Conservation (phyloP, 2,329 filamentous ascomycete species). For the Penicillium sp. region DNA sequence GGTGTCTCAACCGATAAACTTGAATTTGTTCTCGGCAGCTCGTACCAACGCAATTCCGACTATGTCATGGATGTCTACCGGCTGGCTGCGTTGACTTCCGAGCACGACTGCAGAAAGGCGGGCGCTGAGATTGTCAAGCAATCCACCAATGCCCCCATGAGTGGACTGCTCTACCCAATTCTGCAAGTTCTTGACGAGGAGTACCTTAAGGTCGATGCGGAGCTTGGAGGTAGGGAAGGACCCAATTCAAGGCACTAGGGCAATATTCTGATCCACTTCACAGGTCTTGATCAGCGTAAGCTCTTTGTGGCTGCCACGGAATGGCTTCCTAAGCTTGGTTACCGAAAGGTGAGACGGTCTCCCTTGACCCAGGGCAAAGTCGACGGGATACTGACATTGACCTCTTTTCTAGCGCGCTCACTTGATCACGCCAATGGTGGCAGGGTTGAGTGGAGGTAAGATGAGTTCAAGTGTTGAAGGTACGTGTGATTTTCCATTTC, state of each 20-base stretch:
- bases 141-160: conserved; percentile 66
- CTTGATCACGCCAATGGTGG: conserved; percentile 82
- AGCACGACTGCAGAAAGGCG: conserved; percentile 81
- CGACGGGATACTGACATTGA: background rate
- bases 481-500: conserved; percentile 7
- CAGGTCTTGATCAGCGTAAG: conserved; percentile 24
- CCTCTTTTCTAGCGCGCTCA: conserved; percentile 48
- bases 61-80: conserved; percentile 90
- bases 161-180: conserved; percentile 59
- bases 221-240: conserved; percentile 65
- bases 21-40: conserved; percentile 76
- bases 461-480: conserved; percentile 67
- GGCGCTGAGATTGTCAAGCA: conserved; percentile 95
- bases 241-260: background rate
- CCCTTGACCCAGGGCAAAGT: background rate
- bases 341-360: conserved; percentile 53
- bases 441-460: conserved; percentile 75
- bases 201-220: conserved; percentile 78
- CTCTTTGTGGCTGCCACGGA: conserved; percentile 61
- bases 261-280: background rate
- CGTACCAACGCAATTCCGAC: conserved; percentile 60
- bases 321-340: conserved; percentile 77
- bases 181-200: conserved; percentile 86
- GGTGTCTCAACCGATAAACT: conserved; percentile 73
- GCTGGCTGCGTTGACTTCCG: conserved; percentile 51